Base-by-base conservation (phyloP, 768 basidiomycete species). In the Multifurca ochricompacta region DNA sequence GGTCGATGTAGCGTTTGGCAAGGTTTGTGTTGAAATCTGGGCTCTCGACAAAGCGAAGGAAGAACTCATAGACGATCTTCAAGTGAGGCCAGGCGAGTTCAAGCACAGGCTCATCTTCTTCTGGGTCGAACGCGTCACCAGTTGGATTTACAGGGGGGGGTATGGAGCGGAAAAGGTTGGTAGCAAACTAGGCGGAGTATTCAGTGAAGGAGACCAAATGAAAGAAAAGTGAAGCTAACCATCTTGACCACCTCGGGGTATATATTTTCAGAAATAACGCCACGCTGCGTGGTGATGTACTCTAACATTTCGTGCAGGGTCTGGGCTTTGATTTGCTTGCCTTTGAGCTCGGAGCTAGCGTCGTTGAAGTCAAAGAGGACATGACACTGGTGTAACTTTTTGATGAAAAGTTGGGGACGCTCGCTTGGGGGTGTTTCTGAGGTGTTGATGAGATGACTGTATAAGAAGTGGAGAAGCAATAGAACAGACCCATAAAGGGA, bases 81-180 rank as follows among this genome's bases (percentile, higher is more conserved):
- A 99, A 79, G 69, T 99, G 96, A 36, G 96, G 96, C 96, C 96
- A 99, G 25, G 96, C 96, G 53, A 98, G 87, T 68, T 99, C 96
- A 56, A 99, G 79, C 2, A 99, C 96, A 6, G 96, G 96, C 61
- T 99, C 96, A 64, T 99, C 96, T 73, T 99, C 96, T 71, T 99
- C 96, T 19, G 96, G 96, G 68, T 99, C 96, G 67, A 96, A 99
- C 1, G 95, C 96, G 69, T 99, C 96, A 50, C 96, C 96, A 11
- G 84, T 89, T 5, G 96, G 96, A 66, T 99, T 99, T 54, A 98
- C 95, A 40, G 94, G 96, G 64, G 96, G 96, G 72, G 96, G 96
- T 80, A 99, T 98, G 66, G 96, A 93, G 60, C 96, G 90, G 78
- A 99, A 99, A 62, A 99, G 86, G 73, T 99, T 99, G 67, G 87